phyloP scores from a whole-genome alignment of 2,329 filamentous ascomycete genomes.

The Calonectria ilicicola region DNA sequence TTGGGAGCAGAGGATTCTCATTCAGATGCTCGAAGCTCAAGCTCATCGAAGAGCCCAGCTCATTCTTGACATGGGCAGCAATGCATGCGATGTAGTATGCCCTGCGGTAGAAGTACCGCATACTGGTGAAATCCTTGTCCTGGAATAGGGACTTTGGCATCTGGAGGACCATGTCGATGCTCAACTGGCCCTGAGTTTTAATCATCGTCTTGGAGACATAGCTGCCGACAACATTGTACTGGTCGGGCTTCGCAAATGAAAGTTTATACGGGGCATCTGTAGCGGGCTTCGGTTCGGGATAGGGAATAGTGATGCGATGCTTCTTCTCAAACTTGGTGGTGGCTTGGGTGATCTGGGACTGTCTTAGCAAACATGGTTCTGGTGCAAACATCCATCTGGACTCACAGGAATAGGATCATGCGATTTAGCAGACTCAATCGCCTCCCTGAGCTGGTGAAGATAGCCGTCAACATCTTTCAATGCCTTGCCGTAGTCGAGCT shows the following conservation, averaged over 20 bases:
- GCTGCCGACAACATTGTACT: slow-evolving; percentile 90
- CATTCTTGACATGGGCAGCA: slow-evolving; percentile 74
- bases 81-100: slow-evolving; percentile 92
- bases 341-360: slow-evolving; percentile 74
- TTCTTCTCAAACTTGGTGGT: slow-evolving; percentile 74
- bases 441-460: slow-evolving; percentile 64
- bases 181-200: slow-evolving; percentile 68
- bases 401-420: slow-evolving; percentile 65
- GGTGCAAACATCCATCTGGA: slow-evolving; percentile 17
- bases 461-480: slow-evolving; percentile 62
- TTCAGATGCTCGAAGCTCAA: slow-evolving; percentile 75
- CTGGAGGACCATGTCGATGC: slow-evolving; percentile 86
- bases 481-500: slow-evolving; percentile 62
- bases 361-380: slow-evolving; percentile 26
- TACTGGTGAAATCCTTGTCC: slow-evolving; percentile 93
- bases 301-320: slow-evolving; percentile 81
- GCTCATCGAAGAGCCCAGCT: slow-evolving; percentile 65
- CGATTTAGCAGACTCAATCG: slow-evolving; percentile 62
- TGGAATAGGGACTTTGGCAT: slow-evolving; percentile 88
- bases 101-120: slow-evolving; percentile 94
- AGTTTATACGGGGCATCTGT: slow-evolving; percentile 86
- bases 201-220: slow-evolving; percentile 82
- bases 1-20: slow-evolving; percentile 81
- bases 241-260: slow-evolving; percentile 78
- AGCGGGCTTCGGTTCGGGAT: slow-evolving; percentile 82